Conservation (phyloP, 2,329 filamentous ascomycete species). For the Alternaria infectoria region DNA sequence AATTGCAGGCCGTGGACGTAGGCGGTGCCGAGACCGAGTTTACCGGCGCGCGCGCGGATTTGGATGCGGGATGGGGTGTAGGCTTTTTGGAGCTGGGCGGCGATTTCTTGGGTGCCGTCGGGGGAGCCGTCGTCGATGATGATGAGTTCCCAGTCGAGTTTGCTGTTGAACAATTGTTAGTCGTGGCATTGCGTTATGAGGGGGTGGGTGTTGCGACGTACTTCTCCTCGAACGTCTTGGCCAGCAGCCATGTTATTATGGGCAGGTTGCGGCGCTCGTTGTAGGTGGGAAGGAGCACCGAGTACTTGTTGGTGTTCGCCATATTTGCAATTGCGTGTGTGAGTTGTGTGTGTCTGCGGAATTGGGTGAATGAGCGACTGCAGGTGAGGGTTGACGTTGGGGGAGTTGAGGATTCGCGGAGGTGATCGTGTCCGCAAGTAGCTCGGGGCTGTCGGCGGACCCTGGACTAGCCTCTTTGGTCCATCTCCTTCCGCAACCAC, state of each 20-base stretch:
- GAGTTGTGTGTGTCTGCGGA: constrained; percentile 18
- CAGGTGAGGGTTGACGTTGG: constrained; percentile 20
- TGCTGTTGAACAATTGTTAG: constrained; percentile 58
- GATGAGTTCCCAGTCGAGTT: constrained; percentile 95
- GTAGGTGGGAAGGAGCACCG: constrained; percentile 96
- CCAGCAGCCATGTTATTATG: constrained; percentile 92
- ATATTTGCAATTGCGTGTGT: constrained; percentile 23
- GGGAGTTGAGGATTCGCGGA: constrained; percentile 24
- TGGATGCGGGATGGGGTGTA: constrained; percentile 78
- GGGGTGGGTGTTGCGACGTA: constrained; percentile 54
- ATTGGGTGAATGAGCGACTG: constrained; percentile 38
- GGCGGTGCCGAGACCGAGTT: constrained; percentile 94
- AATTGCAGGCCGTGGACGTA: constrained; percentile 95
- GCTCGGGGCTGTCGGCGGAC: constrained; percentile 14
- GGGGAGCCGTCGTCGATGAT: constrained; percentile 98
- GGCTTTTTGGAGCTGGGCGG: constrained; percentile 84
- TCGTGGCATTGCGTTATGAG: no score
- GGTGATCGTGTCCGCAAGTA: constrained; percentile 35
- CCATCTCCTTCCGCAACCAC: constrained; percentile 16
- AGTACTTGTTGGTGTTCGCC: constrained; percentile 77
- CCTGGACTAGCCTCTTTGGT: constrained; percentile 28
- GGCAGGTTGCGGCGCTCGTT: constrained; percentile 98
- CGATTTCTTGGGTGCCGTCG: constrained; percentile 91
- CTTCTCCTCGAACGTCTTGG: constrained; percentile 89
- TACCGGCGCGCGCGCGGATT: constrained; percentile 88